phyloP scores from a whole-genome alignment of 768 basidiomycete genomes.

The Kwoniella sp. region DNA sequence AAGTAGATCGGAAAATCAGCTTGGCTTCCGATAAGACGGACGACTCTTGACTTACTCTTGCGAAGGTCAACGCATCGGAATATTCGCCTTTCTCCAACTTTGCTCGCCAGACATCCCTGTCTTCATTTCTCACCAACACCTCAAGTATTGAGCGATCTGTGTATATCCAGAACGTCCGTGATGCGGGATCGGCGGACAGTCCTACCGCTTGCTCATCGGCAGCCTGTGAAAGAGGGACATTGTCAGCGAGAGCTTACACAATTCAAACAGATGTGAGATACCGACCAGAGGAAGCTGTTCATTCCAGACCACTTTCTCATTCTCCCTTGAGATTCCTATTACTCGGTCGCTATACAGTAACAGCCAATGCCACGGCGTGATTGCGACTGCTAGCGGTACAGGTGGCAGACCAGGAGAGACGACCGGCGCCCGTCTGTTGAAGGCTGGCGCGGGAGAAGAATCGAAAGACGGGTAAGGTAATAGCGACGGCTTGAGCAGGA shows the following conservation, averaged over 20 bases:
- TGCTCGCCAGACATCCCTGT: conserved; percentile 91
- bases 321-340: conserved; percentile 73
- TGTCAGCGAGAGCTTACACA: background rate
- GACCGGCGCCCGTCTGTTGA: conserved; percentile 25
- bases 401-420: conserved; percentile 49
- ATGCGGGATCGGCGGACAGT: conserved; percentile 78
- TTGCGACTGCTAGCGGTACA: conserved; percentile 71
- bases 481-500: conserved; percentile 51
- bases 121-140: conserved; percentile 80
- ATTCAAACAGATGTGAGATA: conserved; percentile 16
- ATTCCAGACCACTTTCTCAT: conserved; percentile 80
- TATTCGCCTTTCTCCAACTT: conserved; percentile 77
- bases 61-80: conserved; percentile 75
- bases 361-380: conserved; percentile 92
- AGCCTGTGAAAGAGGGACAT: conserved; percentile 62
- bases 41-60: conserved; percentile 73
- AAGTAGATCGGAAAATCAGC: background rate
- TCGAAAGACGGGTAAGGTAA: conserved; percentile 53
- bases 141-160: conserved; percentile 88
- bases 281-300: conserved; percentile 78
- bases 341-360: conserved; percentile 79
- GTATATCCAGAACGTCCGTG: conserved; percentile 91
- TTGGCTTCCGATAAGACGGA: background rate
- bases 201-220: conserved; percentile 72
- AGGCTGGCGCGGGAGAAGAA: conserved; percentile 28